phyloP scores from a whole-genome alignment of 148 eudicot species.

The Agrostemma githago region DNA sequence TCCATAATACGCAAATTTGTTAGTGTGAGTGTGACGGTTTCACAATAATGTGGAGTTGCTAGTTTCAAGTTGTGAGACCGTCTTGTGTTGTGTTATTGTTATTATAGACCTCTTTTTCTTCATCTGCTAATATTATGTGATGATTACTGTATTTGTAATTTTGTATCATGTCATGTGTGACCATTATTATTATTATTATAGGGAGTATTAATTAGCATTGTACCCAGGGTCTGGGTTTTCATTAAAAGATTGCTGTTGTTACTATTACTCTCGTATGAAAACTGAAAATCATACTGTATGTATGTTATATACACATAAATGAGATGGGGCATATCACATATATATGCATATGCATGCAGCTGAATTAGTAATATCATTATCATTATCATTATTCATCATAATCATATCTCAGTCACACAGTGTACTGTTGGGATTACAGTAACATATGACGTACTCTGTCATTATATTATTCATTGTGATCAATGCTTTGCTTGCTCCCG shows the following conservation, averaged over 20 bases:
- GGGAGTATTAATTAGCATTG: background rate
- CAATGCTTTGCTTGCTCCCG: too few relatives aligned
- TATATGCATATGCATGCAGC: too few relatives aligned
- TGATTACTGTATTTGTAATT: too few relatives aligned
- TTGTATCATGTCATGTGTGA: background rate
- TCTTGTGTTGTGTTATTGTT: background rate
- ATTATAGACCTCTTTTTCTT: background rate
- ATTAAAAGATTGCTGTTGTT: background rate
- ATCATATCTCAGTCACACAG: too few relatives aligned
- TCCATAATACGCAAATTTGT: background rate
- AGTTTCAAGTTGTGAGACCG: too few relatives aligned
- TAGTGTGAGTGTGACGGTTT: background rate
- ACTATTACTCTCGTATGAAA: background rate
- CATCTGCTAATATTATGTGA: conserved; percentile 8
- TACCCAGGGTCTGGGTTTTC: conserved; percentile 1
- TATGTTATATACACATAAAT: background rate
- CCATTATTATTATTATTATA: background rate
- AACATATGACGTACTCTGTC: too few relatives aligned
- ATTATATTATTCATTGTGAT: too few relatives aligned
- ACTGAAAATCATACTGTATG: background rate
- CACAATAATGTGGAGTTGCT: background rate
- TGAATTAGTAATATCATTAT: background rate
- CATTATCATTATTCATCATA: background rate
- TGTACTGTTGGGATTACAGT: background rate
- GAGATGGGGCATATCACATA: background rate